Percentiles rank a stretch among this genome's conserved stretches.
These are phyloP conservation scores for Saccharomycopsis vini DNA, from an alignment of 805 yeast genomes.

Conservation along the genomic window DNA sequence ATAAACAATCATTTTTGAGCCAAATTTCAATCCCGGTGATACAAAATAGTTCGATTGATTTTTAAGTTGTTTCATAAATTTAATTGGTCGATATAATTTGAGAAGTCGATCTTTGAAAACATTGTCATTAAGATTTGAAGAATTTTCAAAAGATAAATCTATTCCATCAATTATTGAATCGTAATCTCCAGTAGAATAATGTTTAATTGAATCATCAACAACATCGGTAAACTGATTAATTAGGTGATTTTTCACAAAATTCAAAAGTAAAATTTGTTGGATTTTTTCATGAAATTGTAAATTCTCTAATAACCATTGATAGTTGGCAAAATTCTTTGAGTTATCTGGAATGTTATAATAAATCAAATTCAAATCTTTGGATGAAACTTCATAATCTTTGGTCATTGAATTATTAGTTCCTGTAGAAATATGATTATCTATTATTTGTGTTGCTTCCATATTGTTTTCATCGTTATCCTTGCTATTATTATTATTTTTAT, in stretches of 20 bases:
- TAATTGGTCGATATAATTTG: too few species aligned
- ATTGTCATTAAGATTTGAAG: too few species aligned
- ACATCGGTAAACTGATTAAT: neutral
- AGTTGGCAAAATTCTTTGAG: slow-evolving; percentile 13
- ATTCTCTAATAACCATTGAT: slow-evolving; percentile 9
- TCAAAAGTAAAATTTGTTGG: slow-evolving; percentile 1
- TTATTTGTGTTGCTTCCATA: too few species aligned
- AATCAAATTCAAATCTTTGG: slow-evolving; percentile 11
- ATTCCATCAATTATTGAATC: too few species aligned
- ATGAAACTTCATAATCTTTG: slow-evolving; percentile 4
- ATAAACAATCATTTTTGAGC: slow-evolving; percentile 80
- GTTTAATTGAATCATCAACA: neutral
- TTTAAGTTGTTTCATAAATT: neutral
- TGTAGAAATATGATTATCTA: too few species aligned
- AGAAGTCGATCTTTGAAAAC: too few species aligned
- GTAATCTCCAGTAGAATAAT: too few species aligned
- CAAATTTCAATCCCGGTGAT: slow-evolving; percentile 85
- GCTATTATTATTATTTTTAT: too few species aligned
- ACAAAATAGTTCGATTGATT: slow-evolving; percentile 44
- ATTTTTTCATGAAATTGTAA: slow-evolving; percentile 5
- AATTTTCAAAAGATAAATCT: too few species aligned
- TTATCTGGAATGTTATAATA: slow-evolving; percentile 9
- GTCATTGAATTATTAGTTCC: too few species aligned
- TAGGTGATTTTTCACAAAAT: slow-evolving; percentile 4
- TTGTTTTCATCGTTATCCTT: too few species aligned